These are phyloP conservation scores for Pulveroboletus sp. DNA, from an alignment of 768 basidiomycete genomes.

Conservation along the genomic window DNA sequence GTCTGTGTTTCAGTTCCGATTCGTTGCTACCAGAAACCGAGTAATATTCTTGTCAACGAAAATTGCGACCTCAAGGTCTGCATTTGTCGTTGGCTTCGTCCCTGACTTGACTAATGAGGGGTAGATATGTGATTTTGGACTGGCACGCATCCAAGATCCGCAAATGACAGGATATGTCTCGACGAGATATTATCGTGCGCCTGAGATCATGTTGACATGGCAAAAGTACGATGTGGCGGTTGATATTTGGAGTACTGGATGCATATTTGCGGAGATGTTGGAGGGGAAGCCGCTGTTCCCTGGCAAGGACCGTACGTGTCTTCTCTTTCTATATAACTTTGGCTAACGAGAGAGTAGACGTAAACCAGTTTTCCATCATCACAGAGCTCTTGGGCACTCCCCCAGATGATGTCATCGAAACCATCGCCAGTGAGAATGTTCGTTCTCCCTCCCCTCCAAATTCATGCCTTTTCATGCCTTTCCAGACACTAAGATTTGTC, in stretches of 20 bases:
- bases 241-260: slow-evolving; percentile 99
- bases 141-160: slow-evolving; percentile 97
- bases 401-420: slow-evolving; percentile 98
- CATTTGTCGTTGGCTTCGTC: neutral
- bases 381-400: slow-evolving; percentile 98
- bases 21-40: slow-evolving; percentile 70
- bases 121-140: slow-evolving; percentile 97
- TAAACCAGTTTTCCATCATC: slow-evolving; percentile 99
- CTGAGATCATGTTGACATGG: slow-evolving; percentile 99
- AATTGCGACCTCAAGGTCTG: slow-evolving; percentile 96
- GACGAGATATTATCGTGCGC: slow-evolving; percentile 97
- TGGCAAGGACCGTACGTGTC: slow-evolving; percentile 92
- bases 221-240: slow-evolving; percentile 99
- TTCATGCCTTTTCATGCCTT: slow-evolving; percentile 10
- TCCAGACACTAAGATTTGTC: slow-evolving; percentile 95
- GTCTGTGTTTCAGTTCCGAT: neutral
- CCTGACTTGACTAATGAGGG: slow-evolving; percentile 4
- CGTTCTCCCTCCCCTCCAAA: slow-evolving; percentile 23
- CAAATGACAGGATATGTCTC: slow-evolving; percentile 99
- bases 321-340: neutral
- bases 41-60: slow-evolving; percentile 99
- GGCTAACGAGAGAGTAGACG: slow-evolving; percentile 55
- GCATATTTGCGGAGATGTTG: slow-evolving; percentile 99
- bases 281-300: slow-evolving; percentile 99
- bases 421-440: slow-evolving; percentile 96